Base-by-base conservation (phyloP, 176 grass and related monocot genomes). In the Pontederia paniculata region DNA sequence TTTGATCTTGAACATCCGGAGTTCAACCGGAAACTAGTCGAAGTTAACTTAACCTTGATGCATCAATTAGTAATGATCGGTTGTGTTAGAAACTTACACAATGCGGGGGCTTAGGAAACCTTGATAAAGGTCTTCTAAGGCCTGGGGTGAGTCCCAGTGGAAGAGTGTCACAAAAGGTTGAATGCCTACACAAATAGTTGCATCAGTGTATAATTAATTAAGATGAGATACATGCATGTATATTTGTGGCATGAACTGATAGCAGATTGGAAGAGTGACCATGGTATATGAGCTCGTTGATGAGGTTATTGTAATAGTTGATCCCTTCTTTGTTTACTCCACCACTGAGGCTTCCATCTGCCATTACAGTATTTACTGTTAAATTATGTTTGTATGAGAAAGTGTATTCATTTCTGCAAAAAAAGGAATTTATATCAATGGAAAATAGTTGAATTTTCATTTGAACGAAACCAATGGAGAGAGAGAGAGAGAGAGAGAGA, bases 91-190 rank as follows among this genome's bases (percentile, higher is more conserved):
- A 44, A 83, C 82, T 84, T 78, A 96, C 91, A 87, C 85, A 31
- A 86, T 74, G 58, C 42, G 56, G 47, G 58, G 16, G 57, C 74
- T 89, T 37, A 87, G 83, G 80, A 96, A 96, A 11, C 86, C 82
- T 9, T 74, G 48, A n/a, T 96, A 89, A 31, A 63, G 57, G 37
- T 96, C 67, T 69, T 96, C 82, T 76, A 96, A 54, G 17, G 17
- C 68, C 80, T 96, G 86, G 9, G 91, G 85, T 43, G 71, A 81
- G 74, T 96, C 91, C 82, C 82, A 89, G 45, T 97, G 86, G 65
- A 90, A 97, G 69, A 97, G 83, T 48, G 91, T 90, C 43, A 88
- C 80, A 15, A 97, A 84, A 43, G 91, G 83, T 71, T 90, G 62
- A 21, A 97, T 12, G 12, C 88, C 83, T 97, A 72, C 62, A 73